Conservation (phyloP, 2,329 filamentous ascomycete species). For the Trichoderma atroviride region DNA sequence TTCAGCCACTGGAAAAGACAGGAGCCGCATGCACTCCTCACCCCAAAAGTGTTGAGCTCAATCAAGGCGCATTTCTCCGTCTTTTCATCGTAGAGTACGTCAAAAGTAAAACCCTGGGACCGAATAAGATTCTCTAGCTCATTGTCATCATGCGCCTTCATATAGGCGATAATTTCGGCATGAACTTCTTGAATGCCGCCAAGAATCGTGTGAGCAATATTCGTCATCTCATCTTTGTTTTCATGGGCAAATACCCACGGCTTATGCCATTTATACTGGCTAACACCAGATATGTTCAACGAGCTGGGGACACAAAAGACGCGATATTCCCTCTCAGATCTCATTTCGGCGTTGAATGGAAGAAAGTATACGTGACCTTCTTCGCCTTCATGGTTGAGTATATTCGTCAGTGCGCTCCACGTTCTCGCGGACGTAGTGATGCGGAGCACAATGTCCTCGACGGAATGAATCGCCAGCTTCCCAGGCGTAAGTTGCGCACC, state of each 20-base stretch:
- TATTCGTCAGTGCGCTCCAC: constrained; percentile 39
- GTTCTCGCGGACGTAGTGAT: constrained; percentile 45
- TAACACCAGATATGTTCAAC: constrained; percentile 41
- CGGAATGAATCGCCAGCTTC: constrained; percentile 34
- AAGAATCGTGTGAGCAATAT: constrained; percentile 24
- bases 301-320: constrained; percentile 46
- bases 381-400: constrained; percentile 28
- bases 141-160: constrained; percentile 29
- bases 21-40: constrained; percentile 47
- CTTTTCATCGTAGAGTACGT: constrained; percentile 43
- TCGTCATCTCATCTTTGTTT: constrained; percentile 23
- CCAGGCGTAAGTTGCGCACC: constrained; percentile 34
- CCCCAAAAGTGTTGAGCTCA: constrained; percentile 51
- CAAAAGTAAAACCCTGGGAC: constrained; percentile 48
- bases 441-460: constrained; percentile 41
- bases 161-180: neutral
- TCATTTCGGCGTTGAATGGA: constrained; percentile 46
- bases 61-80: constrained; percentile 38
- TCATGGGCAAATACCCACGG: constrained; percentile 36
- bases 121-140: constrained; percentile 37
- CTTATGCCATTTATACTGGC: constrained; percentile 47
- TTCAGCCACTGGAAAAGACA: constrained; percentile 51
- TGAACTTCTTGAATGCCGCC: neutral
- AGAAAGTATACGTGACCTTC: constrained; percentile 43
- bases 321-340: constrained; percentile 44